Evolutionary conservation across 768 basidiomycete species (phyloP).

Genomic region (Lactarius indigo): DNA sequence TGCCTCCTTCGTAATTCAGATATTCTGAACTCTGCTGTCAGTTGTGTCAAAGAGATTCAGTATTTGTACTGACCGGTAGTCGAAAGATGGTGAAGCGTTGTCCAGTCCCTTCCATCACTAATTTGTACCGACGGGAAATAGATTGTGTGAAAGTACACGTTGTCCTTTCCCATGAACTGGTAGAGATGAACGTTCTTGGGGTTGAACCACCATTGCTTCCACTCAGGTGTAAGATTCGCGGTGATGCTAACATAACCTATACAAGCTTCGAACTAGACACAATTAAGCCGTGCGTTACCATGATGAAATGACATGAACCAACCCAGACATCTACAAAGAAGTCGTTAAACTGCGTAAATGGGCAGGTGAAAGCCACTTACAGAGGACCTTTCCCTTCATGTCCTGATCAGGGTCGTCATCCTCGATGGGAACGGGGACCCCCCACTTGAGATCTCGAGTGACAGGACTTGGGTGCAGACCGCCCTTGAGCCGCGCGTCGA

Average conservation of each 20-base stretch:
- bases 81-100: conserved; percentile 88
- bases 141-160: conserved; percentile 97
- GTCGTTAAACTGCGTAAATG: neutral
- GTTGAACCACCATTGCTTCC: conserved; percentile 97
- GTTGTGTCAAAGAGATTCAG: neutral
- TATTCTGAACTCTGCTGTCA: conserved; percentile 57
- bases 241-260: conserved; percentile 98
- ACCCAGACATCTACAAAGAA: conserved; percentile 82
- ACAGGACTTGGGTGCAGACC: conserved; percentile 88
- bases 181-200: conserved; percentile 85
- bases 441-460: conserved; percentile 94
- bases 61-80: conserved; percentile 71
- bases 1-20: conserved; percentile 96
- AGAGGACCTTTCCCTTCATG: conserved; percentile 94
- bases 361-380: conserved; percentile 46
- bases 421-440: conserved; percentile 80
- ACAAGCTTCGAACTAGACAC: conserved; percentile 83
- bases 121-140: conserved; percentile 90
- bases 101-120: conserved; percentile 90
- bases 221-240: conserved; percentile 88
- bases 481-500: conserved; percentile 82
- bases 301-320: conserved; percentile 32
- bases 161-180: conserved; percentile 99
- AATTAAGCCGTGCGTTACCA: neutral
- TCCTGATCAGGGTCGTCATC: conserved; percentile 73